Evolutionary conservation across 495 filamentous ascomycete genomes (phyloP).

Genomic region (Neurospora tetrasperma): DNA sequence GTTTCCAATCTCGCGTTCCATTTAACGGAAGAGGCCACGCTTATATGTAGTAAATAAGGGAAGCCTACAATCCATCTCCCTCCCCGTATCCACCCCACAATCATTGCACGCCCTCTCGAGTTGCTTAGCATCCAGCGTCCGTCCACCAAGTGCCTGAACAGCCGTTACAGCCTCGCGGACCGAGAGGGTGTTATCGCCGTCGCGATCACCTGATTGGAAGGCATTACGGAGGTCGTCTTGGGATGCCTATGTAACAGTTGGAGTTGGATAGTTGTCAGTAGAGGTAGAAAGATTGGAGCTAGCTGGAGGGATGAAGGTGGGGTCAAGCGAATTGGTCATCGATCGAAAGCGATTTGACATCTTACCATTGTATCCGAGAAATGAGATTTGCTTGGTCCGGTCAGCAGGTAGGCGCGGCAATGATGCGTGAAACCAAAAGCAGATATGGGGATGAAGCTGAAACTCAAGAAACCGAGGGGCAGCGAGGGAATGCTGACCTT

Average conservation of each 20-base stretch:
- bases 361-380: not conserved
- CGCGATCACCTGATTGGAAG: conserved; percentile 10
- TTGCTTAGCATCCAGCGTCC: conserved; percentile 1
- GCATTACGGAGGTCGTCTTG: conserved; percentile 9
- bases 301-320: not conserved
- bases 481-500: not conserved
- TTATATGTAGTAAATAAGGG: not conserved
- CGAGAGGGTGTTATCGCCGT: conserved; percentile 12
- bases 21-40: not conserved
- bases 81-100: conserved; percentile 6
- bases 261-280: not conserved
- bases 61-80: conserved; percentile 15
- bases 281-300: not conserved
- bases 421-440: not conserved
- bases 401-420: not conserved
- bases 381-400: not conserved
- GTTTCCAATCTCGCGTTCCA: not conserved
- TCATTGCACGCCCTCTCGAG: conserved; percentile 7
- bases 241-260: conserved; percentile 1
- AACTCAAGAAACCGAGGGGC: not conserved
- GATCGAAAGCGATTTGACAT: not conserved
- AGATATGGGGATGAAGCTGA: not conserved
- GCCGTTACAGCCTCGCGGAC: conserved; percentile 8
- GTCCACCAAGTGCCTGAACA: conserved; percentile 8
- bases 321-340: not conserved